Percentiles rank a stretch among this genome's conserved stretches.
These are phyloP conservation scores for Malbranchea zuffiana DNA, from an alignment of 2,329 filamentous ascomycete genomes.

Conservation along the genomic window DNA sequence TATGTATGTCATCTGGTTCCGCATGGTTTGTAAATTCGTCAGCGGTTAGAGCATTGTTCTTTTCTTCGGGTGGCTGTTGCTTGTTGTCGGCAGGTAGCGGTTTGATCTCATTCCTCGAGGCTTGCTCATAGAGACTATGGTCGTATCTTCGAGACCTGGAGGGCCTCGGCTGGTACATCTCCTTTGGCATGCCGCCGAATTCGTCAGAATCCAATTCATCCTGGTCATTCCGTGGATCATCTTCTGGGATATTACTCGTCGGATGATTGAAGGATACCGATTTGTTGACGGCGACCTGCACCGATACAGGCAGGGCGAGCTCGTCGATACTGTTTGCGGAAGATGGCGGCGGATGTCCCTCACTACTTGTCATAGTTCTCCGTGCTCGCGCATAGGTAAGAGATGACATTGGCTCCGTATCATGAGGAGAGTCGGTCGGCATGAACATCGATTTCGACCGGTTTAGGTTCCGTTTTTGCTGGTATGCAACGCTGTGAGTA, in stretches of 20 bases:
- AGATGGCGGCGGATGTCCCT: constrained; percentile 13
- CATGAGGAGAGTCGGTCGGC: constrained; percentile 26
- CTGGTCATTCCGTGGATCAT: background rate
- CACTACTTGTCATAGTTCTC: constrained; percentile 10
- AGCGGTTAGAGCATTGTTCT: background rate
- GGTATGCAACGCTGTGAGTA: background rate
- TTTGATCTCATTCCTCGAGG: background rate
- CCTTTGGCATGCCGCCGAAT: constrained; percentile 26
- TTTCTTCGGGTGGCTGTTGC: background rate
- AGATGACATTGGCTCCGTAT: constrained; percentile 33
- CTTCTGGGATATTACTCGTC: background rate
- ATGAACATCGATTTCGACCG: constrained; percentile 22
- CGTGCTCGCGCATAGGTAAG: constrained; percentile 18
- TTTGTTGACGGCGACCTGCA: constrained; percentile 13
- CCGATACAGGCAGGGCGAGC: constrained; percentile 19
- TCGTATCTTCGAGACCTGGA: constrained; percentile 22
- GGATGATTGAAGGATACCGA: background rate
- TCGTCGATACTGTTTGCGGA: constrained; percentile 21
- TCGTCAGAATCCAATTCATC: constrained; percentile 17
- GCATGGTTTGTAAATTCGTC: background rate
- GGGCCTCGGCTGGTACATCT: constrained; percentile 31
- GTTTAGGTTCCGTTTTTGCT: constrained; percentile 10
- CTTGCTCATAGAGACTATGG: background rate
- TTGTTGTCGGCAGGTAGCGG: background rate
- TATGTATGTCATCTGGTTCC: background rate